Conservation (phyloP, 2,329 filamentous ascomycete species). For the Magnaporthiopsis incrustans region DNA sequence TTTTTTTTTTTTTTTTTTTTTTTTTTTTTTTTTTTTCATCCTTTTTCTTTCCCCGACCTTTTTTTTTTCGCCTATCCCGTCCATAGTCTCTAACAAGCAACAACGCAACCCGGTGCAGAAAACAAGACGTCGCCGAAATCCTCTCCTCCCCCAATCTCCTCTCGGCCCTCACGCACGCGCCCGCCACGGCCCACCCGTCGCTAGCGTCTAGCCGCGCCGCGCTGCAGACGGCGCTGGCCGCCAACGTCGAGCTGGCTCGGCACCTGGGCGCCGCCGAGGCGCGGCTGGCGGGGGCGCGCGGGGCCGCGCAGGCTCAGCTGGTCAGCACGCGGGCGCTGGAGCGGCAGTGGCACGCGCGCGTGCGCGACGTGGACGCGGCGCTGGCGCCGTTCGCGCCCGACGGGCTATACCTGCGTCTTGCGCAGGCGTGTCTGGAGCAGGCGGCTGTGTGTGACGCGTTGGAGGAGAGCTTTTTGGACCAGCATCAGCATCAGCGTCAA, state of each 20-base stretch:
- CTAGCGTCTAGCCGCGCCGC: conserved; percentile 55
- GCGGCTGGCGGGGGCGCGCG: conserved; percentile 51
- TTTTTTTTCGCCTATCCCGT: too few relatives aligned
- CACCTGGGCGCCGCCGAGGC: conserved; percentile 54
- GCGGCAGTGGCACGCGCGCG: conserved; percentile 84
- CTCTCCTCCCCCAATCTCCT: conserved; percentile 59
- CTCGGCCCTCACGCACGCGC: conserved; percentile 62
- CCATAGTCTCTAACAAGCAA: too few relatives aligned
- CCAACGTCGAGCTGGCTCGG: conserved; percentile 64
- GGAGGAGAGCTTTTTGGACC: conserved; percentile 81
- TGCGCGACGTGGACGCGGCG: conserved; percentile 80
- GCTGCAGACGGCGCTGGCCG: conserved; percentile 56
- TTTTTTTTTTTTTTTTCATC: too few relatives aligned
- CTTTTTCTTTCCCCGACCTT: too few relatives aligned
- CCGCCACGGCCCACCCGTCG: conserved; percentile 63
- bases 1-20: too few relatives aligned
- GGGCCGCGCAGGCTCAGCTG: conserved; percentile 69
- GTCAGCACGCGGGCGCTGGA: conserved; percentile 79
- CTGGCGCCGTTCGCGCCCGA: conserved; percentile 79
- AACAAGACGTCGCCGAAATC: conserved; percentile 67
- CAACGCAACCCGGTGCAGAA: conserved; percentile 37
- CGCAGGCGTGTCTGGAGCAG: conserved; percentile 72
- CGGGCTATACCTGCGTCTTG: conserved; percentile 75
- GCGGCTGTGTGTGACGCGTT: conserved; percentile 71
- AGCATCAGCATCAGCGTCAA: conserved; percentile 25